phyloP scores from a whole-genome alignment of 305 asterid genomes.

The Solanum hybrid region DNA sequence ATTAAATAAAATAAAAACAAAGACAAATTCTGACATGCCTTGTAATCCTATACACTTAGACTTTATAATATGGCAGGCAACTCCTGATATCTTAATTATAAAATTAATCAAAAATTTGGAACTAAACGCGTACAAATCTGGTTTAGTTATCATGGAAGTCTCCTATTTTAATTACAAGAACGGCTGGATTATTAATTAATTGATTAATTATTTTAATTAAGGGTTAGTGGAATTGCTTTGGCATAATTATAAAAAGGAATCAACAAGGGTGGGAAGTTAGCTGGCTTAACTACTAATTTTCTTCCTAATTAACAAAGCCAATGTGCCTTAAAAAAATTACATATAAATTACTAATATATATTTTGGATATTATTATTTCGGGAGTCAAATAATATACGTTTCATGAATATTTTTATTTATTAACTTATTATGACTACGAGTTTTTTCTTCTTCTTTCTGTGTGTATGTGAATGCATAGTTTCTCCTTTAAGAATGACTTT shows the following conservation, averaged over 20 bases:
- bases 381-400: neutral
- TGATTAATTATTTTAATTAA: neutral
- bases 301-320: neutral
- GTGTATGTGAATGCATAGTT: neutral
- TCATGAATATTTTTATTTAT: neutral
- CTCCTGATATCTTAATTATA: conserved; percentile 9
- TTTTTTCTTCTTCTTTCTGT: neutral
- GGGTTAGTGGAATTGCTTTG: conserved; percentile 3
- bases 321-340: neutral
- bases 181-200: neutral
- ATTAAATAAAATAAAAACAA: conserved; percentile 1
- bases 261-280: conserved; percentile 9
- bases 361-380: neutral
- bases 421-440: neutral
- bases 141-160: neutral
- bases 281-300: conserved; percentile 22
- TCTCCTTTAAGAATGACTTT: neutral
- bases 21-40: conserved; percentile 43
- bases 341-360: neutral
- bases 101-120: conserved; percentile 10
- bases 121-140: conserved; percentile 16
- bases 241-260: conserved; percentile 1
- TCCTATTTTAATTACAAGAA: conserved; percentile 1
- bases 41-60: conserved; percentile 22
- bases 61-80: conserved; percentile 13